A percentile compares a stretch with the other conserved stretches of the same genome.
Conservation (phyloP, 331 rosid genomes). For the Quercus tomentella region DNA sequence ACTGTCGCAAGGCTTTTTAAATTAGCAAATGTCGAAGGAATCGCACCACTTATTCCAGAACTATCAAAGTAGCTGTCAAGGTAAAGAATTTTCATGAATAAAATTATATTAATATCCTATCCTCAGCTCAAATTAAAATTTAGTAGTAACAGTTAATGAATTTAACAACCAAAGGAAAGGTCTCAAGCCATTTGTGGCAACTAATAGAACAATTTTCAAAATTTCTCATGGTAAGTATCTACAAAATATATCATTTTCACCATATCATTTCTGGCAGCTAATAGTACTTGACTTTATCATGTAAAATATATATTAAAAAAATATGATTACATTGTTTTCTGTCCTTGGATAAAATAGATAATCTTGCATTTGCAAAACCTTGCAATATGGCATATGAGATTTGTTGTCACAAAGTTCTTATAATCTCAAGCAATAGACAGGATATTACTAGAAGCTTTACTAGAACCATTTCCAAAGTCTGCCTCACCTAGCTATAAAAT, state of each 20-base stretch:
- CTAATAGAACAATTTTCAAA: neutral
- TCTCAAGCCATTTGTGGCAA: too few species aligned
- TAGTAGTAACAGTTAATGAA: too few species aligned
- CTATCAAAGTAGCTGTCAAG: conserved; percentile 60
- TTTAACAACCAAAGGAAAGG: too few species aligned
- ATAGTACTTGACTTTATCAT: neutral
- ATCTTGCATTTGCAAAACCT: neutral
- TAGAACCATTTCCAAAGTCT: too few species aligned
- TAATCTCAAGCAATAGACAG: neutral
- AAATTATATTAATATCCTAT: neutral
- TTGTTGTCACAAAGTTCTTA: neutral
- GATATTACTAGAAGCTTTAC: too few species aligned
- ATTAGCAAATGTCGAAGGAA: too few species aligned
- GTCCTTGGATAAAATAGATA: neutral
- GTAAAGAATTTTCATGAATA: neutral
- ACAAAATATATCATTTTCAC: neutral
- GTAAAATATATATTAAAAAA: neutral
- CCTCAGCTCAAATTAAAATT: neutral
- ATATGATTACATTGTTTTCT: neutral
- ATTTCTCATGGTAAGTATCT: neutral
- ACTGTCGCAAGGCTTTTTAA: too few species aligned
- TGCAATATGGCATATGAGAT: neutral
- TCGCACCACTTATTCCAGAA: conserved; percentile 62
- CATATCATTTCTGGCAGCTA: neutral
- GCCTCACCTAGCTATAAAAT: too few species aligned